phyloP scores from a whole-genome alignment of 441 rosid genomes.

The Gossypium davidsonii region DNA sequence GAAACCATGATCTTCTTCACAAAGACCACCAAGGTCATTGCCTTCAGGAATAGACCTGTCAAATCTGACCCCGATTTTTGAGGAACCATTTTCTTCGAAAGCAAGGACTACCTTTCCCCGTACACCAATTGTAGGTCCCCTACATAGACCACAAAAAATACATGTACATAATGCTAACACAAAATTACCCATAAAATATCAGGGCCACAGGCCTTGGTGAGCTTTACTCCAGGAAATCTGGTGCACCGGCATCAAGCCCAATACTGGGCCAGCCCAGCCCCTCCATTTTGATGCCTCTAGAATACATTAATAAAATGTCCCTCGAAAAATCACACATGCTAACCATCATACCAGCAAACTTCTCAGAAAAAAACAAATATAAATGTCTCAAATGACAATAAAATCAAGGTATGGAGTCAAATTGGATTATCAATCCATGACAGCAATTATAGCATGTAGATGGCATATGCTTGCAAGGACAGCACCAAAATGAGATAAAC shows the following conservation, averaged over 20 bases:
- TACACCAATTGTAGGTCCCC: slow-evolving; percentile 78
- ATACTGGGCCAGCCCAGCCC: not conserved
- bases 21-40: slow-evolving; percentile 89
- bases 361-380: not conserved
- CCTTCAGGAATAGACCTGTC: slow-evolving; percentile 86
- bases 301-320: not conserved
- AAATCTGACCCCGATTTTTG: slow-evolving; percentile 93
- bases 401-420: not conserved
- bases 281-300: not conserved
- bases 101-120: slow-evolving; percentile 92
- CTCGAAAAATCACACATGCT: not conserved
- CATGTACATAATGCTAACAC: not conserved
- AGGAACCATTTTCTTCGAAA: slow-evolving; percentile 82
- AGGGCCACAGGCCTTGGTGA: not conserved
- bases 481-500: not conserved
- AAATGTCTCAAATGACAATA: not conserved
- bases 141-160: slow-evolving; percentile 20
- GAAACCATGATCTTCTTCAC: slow-evolving; percentile 90
- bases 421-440: not conserved
- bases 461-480: not conserved
- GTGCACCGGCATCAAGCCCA: not conserved
- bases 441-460: not conserved
- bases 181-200: not conserved
- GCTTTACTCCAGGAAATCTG: not conserved
- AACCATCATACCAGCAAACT: not conserved